These are phyloP conservation scores for Entelexis paramagnoliae DNA, from an alignment of 1,139 yeast species.

Conservation along the genomic window DNA sequence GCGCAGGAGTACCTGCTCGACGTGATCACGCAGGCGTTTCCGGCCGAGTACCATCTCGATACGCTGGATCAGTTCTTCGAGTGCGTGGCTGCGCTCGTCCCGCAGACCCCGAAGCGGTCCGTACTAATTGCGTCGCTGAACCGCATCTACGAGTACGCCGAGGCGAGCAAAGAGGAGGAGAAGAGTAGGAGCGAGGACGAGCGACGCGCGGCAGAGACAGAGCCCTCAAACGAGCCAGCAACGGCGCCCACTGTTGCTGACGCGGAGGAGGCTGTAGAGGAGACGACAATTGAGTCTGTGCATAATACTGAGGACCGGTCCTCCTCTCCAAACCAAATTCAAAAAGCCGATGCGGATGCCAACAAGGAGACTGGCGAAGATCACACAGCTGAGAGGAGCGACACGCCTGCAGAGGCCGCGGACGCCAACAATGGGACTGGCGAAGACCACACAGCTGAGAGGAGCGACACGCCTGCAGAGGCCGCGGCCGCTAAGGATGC, in stretches of 20 bases:
- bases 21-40: slow-evolving; percentile 85
- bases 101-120: slow-evolving; percentile 56
- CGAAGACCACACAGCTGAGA: too few relatives aligned
- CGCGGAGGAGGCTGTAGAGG: too few relatives aligned
- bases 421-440: too few relatives aligned
- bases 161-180: slow-evolving; percentile 20
- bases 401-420: not conserved
- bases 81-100: slow-evolving; percentile 58
- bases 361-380: not conserved
- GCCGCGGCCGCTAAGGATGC: not conserved
- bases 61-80: slow-evolving; percentile 60
- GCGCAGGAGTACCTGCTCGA: slow-evolving; percentile 89
- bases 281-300: too few relatives aligned
- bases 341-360: not conserved
- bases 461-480: too few relatives aligned
- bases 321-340: too few relatives aligned
- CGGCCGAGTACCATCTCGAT: slow-evolving; percentile 77
- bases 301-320: too few relatives aligned
- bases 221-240: not conserved
- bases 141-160: slow-evolving; percentile 51
- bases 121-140: slow-evolving; percentile 62
- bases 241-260: not conserved
- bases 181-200: slow-evolving; percentile 5
- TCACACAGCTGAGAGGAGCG: too few relatives aligned
- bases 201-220: not conserved